Conservation (phyloP, 2,329 filamentous ascomycete genomes). For the Xylariales sp. region DNA sequence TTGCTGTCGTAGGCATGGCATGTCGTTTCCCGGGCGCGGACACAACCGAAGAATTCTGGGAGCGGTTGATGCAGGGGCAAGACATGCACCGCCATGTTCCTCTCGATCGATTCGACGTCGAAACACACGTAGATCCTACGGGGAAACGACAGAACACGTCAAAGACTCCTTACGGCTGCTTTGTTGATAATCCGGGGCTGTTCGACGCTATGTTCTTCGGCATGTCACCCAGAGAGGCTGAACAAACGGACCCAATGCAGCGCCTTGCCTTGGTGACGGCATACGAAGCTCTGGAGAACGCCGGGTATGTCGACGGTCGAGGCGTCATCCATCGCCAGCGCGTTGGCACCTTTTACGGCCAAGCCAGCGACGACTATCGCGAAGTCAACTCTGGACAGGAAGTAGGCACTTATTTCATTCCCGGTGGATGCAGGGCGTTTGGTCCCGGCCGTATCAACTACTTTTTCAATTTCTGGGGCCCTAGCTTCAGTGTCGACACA, state of each 20-base stretch:
- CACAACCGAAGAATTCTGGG: no score
- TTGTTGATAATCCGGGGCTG: conserved; percentile 2
- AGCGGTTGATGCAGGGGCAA: no score
- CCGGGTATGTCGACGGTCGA: no score
- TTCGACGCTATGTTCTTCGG: conserved; percentile 10
- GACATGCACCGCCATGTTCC: no score
- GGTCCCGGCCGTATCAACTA: conserved; percentile 63
- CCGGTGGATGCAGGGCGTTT: conserved; percentile 38
- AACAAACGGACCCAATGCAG: conserved; percentile 66
- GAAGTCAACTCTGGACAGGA: conserved; percentile 70
- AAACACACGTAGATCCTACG: no score
- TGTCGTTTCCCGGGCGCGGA: conserved; percentile 63
- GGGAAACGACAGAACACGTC: no score
- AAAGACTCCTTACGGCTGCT: no score
- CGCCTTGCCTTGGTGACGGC: conserved; percentile 61
- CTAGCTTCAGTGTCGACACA: conserved; percentile 70
- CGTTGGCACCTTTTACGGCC: conserved; percentile 71
- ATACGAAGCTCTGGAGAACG: no score
- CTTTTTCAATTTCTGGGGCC: conserved; percentile 71
- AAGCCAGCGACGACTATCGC: conserved; percentile 72
- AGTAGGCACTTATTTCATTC: conserved; percentile 54
- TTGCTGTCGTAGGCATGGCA: conserved; percentile 62
- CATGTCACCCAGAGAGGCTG: conserved; percentile 8
- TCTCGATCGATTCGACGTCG: no score
- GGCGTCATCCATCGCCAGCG: conserved; percentile 47